Conservation (phyloP, 768 basidiomycete genomes). For the Cubamyces lactineus region DNA sequence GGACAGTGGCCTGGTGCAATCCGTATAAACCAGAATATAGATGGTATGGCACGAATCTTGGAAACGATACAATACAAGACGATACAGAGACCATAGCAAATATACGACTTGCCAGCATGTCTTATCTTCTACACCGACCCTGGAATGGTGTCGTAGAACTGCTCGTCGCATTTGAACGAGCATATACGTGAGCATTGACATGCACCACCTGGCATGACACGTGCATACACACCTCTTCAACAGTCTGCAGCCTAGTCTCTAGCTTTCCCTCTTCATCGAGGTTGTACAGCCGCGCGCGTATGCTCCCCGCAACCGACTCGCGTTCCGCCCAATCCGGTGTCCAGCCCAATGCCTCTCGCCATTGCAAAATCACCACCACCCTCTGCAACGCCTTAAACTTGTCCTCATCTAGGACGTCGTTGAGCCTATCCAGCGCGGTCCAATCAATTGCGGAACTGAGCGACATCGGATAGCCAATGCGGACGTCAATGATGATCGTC, state of each 20-base stretch:
- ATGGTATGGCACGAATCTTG: no score
- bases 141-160: no score
- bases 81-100: no score
- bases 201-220: neutral
- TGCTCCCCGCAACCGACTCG: neutral
- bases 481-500: conserved; percentile 7
- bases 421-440: conserved; percentile 10
- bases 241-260: conserved; percentile 1
- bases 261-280: neutral
- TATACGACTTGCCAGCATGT: no score
- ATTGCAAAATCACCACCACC: conserved; percentile 8
- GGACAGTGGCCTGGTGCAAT: no score
- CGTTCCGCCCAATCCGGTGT: neutral
- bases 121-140: no score
- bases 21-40: no score
- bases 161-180: no score
- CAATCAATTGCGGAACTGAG: neutral
- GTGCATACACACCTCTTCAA: conserved; percentile 2
- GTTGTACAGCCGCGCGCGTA: conserved; percentile 11
- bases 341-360: neutral
- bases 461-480: neutral
- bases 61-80: no score
- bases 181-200: neutral
- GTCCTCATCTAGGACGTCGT: conserved; percentile 11
- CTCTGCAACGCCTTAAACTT: conserved; percentile 6